Conservation (phyloP, 371 early-diverging fungal species). For the Blakeslea trispora region DNA sequence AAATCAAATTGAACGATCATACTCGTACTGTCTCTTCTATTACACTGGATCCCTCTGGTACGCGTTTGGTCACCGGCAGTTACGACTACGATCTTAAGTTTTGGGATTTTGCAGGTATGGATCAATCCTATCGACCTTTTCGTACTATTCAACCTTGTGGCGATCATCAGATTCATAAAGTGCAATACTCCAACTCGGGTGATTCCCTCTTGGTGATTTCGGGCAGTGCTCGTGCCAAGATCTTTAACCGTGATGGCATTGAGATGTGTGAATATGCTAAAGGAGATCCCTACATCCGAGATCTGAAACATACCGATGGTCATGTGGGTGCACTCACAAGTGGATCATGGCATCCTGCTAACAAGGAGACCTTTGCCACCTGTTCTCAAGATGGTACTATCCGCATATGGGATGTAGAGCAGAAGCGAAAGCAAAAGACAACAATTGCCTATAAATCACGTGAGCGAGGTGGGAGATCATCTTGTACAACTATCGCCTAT, state of each 20-base stretch:
- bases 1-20: conserved; percentile 70
- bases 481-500: conserved; percentile 67
- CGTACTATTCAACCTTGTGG: conserved; percentile 79
- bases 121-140: conserved; percentile 74
- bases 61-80: conserved; percentile 78
- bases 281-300: conserved; percentile 94
- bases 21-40: conserved; percentile 77
- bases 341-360: conserved; percentile 82
- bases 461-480: conserved; percentile 69
- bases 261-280: conserved; percentile 75
- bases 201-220: conserved; percentile 83
- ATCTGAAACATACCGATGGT: conserved; percentile 84
- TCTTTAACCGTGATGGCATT: conserved; percentile 82
- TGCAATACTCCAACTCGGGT: conserved; percentile 79
- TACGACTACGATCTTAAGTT: conserved; percentile 82
- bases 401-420: conserved; percentile 87
- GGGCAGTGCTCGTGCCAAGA: conserved; percentile 69
- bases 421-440: conserved; percentile 67
- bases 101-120: conserved; percentile 95
- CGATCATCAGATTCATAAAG: conserved; percentile 84
- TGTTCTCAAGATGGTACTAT: conserved; percentile 86
- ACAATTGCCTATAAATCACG: conserved; percentile 81
- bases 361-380: conserved; percentile 72
- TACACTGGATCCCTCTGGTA: conserved; percentile 82
- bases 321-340: conserved; percentile 85